Conservation (phyloP, 108 stramenopile genomes). For the Nannochloropsis salina region DNA sequence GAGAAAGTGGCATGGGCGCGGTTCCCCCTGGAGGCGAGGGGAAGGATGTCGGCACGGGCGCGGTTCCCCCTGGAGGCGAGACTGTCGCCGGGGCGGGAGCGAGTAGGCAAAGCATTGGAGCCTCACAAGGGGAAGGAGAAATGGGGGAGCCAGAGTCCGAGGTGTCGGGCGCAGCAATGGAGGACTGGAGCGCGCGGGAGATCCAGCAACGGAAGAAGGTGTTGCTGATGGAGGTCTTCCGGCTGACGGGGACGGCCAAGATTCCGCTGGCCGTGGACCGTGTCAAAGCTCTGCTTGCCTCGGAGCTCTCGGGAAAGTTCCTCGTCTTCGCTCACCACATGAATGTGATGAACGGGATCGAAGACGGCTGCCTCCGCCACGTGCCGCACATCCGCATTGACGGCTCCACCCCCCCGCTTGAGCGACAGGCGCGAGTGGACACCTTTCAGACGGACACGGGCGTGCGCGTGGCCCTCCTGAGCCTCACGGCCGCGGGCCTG, state of each 20-base stretch:
- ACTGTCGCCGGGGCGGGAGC: background rate
- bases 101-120: background rate
- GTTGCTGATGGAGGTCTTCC: conserved; percentile 74
- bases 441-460: conserved; percentile 78
- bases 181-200: conserved; percentile 5
- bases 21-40: background rate
- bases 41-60: background rate
- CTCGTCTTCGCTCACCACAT: conserved; percentile 95
- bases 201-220: conserved; percentile 53
- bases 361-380: conserved; percentile 54
- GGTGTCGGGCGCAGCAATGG: background rate
- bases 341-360: conserved; percentile 73
- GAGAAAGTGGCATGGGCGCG: background rate
- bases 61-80: background rate
- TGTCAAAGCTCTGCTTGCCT: conserved; percentile 63
- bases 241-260: conserved; percentile 70
- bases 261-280: conserved; percentile 65
- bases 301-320: conserved; percentile 74
- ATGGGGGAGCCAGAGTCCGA: background rate
- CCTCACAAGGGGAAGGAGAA: too few species aligned
- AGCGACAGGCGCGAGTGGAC: conserved; percentile 81
- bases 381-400: conserved; percentile 84
- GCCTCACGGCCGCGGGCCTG: conserved; percentile 93
- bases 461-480: conserved; percentile 74
- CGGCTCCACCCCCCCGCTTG: conserved; percentile 67